Conservation (phyloP, 2,329 filamentous ascomycete genomes). For the Epichloe brachyelytri region DNA sequence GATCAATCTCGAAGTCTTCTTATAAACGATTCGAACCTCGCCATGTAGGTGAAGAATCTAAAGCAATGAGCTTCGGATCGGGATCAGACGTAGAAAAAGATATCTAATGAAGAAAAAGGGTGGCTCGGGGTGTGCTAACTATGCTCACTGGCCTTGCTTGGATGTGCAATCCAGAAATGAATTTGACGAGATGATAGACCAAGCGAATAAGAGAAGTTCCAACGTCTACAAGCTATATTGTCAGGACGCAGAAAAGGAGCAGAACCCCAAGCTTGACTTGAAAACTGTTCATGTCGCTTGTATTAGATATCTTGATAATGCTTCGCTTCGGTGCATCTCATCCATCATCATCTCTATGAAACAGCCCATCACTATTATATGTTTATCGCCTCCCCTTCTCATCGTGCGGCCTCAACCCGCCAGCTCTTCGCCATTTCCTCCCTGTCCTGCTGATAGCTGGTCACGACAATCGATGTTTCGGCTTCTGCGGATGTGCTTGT, state of each 20-base stretch:
- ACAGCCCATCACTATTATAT: neutral
- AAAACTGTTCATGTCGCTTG: neutral
- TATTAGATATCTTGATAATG: neutral
- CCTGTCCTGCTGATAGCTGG: neutral
- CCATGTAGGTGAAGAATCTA: neutral
- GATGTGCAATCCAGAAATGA: constrained; percentile 8
- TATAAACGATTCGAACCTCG: constrained; percentile 35
- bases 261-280: neutral
- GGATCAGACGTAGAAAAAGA: too few relatives aligned
- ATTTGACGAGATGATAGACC: constrained; percentile 13
- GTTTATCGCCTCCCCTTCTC: neutral
- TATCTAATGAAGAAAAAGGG: too few relatives aligned
- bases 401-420: neutral
- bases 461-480: neutral
- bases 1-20: constrained; percentile 86
- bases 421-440: neutral
- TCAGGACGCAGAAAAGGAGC: neutral
- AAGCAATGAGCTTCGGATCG: neutral
- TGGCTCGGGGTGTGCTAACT: neutral
- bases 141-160: neutral
- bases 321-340: neutral
- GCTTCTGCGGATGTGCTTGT: neutral
- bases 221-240: neutral
- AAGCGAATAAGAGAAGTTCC: constrained; percentile 1
- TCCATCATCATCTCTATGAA: neutral